phyloP scores from a whole-genome alignment of 768 basidiomycete species.

The Tylopilus cervinicoccineus region DNA sequence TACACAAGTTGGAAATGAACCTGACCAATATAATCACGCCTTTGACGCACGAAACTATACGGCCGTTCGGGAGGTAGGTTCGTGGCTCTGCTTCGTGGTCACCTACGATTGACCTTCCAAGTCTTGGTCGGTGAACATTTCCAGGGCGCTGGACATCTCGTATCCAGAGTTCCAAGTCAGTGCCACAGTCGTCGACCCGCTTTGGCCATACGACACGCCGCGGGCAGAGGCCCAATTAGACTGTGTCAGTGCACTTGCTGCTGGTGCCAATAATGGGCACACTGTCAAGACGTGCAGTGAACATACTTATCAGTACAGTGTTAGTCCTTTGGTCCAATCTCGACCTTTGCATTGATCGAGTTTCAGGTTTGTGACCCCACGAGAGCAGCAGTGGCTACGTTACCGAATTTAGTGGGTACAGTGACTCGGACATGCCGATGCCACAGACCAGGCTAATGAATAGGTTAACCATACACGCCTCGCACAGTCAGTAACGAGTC shows the following conservation, averaged over 20 bases:
- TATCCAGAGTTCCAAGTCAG: slow-evolving; percentile 46
- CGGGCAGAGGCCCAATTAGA: slow-evolving; percentile 35
- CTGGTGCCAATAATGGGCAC: slow-evolving; percentile 39
- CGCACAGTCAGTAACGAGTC: slow-evolving; percentile 34
- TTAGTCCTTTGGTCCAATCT: slow-evolving; percentile 20
- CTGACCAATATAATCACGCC: slow-evolving; percentile 42
- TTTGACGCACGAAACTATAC: slow-evolving; percentile 45
- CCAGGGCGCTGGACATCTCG: slow-evolving; percentile 34
- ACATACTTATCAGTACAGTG: slow-evolving; percentile 53
- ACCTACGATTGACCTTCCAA: slow-evolving; percentile 10
- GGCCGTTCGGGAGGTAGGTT: slow-evolving; percentile 40
- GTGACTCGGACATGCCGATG: neutral
- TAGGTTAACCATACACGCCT: slow-evolving; percentile 53
- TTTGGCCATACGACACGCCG: slow-evolving; percentile 47
- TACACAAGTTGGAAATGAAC: slow-evolving; percentile 47
- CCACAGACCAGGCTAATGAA: neutral
- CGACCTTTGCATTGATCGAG: slow-evolving; percentile 38
- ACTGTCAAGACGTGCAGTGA: slow-evolving; percentile 49
- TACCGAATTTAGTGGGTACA: slow-evolving; percentile 43
- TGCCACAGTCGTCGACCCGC: slow-evolving; percentile 47
- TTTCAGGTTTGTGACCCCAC: slow-evolving; percentile 14
- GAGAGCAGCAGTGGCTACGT: slow-evolving; percentile 42
- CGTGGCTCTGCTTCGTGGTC: neutral
- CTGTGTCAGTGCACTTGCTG: slow-evolving; percentile 46
- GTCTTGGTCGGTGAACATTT: slow-evolving; percentile 50